Evolutionary conservation across 352 stramenopile genomes (phyloP), one percentile per base, ranked within the genome.

Genomic region (Phytophthora kernoviae): DNA sequence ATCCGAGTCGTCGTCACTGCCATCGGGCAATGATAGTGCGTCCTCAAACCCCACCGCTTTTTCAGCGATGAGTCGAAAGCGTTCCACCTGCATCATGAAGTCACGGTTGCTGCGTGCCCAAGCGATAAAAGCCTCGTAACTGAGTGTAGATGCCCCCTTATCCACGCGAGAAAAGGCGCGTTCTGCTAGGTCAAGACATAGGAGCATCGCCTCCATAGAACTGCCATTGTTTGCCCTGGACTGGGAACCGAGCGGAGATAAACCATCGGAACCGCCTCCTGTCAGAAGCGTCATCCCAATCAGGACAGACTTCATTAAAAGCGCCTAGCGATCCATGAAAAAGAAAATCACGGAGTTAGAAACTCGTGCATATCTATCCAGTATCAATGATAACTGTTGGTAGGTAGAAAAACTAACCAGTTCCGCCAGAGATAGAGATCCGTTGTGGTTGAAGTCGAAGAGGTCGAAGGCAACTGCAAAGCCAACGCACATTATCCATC

Each of bases 31-130:
- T 18, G 79, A 88, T 0, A 88, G 45, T 43, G 77, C 70, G 17
- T 92, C 81, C 45, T 90, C 77, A 52, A 81, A 84, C 4, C 72
- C 79, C 4, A 88, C 69, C 0, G 75, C 77, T 14, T 88, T 93
- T 52, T 91, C 80, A 0, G 79, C 79, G 26, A 94, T 82, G 1
- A 87, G 59, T 0, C 81, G 81, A 33, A 94, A 93, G 11, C 81
- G 76, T 39, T 96, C 87, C 5, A 93, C 78, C 56, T 93, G 82
- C 10, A 94, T 65, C 84, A 96, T 94, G 36, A 96, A 94, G 34
- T 81, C 84, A 1, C 85, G 84, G 34, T 94, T 91, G 52, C 79
- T 92, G n/a, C 86, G 69, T 2, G 86, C 82, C 84, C 86, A 93
- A 6, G 81, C 68, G 50, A 96, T 84, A 45, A 96, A 94, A 40